A percentile compares a stretch with the other conserved stretches of the same genome.
Evolutionary conservation across 192 early-diverging fungal genomes (phyloP).

Genomic region (Coemansia sp.): DNA sequence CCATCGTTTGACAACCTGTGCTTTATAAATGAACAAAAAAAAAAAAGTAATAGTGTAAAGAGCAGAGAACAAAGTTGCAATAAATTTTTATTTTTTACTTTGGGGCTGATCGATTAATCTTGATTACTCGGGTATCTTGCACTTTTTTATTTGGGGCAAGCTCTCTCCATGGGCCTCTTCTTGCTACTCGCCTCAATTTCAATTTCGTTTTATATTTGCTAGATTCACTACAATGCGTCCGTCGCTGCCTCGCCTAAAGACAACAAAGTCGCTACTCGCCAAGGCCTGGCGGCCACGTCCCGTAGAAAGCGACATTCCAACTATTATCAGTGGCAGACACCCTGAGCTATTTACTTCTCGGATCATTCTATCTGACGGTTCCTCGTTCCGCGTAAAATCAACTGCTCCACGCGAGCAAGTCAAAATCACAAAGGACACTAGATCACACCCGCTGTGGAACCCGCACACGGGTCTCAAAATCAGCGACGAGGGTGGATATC

Average conservation of each 20-base stretch:
- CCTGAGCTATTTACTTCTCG: constrained; percentile 83
- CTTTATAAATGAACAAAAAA: neutral
- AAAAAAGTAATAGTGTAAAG: neutral
- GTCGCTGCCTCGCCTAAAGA: constrained; percentile 23
- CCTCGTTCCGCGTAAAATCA: constrained; percentile 78
- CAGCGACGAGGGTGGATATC: constrained; percentile 80
- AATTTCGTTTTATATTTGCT: neutral
- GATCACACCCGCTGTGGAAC: constrained; percentile 95
- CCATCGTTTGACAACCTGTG: constrained; percentile 48
- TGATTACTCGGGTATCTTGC: neutral
- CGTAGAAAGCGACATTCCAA: neutral
- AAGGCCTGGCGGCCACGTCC: constrained; percentile 51
- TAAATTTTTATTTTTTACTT: constrained; percentile 2
- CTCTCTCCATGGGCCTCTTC: neutral
- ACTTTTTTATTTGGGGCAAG: neutral
- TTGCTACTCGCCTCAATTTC: neutral
- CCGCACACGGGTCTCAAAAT: constrained; percentile 61
- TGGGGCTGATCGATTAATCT: neutral
- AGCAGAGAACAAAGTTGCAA: neutral
- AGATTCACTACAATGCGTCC: constrained; percentile 27
- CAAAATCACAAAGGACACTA: constrained; percentile 89
- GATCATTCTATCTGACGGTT: constrained; percentile 88
- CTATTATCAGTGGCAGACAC: constrained; percentile 24
- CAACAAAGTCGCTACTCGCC: constrained; percentile 34
- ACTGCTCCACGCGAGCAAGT: constrained; percentile 86